Conservation (phyloP, 176 grass and related monocot genomes). For the Lolium multiflorum region DNA sequence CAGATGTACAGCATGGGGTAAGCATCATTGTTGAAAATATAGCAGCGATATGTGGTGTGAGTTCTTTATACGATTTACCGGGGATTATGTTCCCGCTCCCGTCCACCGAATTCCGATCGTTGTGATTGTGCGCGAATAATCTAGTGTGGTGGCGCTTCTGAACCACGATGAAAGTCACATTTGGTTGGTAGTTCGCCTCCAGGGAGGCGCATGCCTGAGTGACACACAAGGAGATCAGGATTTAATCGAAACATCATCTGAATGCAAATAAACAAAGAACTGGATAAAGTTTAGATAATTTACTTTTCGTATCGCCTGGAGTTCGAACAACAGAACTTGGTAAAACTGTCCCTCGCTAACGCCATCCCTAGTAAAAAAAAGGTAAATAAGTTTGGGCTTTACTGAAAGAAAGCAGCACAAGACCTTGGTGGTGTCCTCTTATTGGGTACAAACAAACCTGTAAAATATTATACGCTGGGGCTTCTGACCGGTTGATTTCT, state of each 20-base stretch:
- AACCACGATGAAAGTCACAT: slow-evolving; percentile 87
- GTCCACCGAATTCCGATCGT: slow-evolving; percentile 54
- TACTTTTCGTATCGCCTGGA: slow-evolving; percentile 85
- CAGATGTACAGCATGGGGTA: background rate
- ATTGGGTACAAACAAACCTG: slow-evolving; percentile 54
- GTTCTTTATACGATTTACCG: slow-evolving; percentile 42
- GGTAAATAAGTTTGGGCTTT: background rate
- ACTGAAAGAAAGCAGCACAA: background rate
- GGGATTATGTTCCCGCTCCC: slow-evolving; percentile 93
- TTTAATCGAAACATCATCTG: background rate
- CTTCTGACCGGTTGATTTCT: slow-evolving; percentile 72
- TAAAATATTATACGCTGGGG: slow-evolving; percentile 89
- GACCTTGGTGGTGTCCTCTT: background rate
- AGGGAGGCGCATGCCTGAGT: slow-evolving; percentile 84
- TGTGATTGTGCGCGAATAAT: slow-evolving; percentile 85
- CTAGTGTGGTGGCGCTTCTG: slow-evolving; percentile 95
- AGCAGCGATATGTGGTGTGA: background rate
- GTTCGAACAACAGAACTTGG: slow-evolving; percentile 82
- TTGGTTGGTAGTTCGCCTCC: slow-evolving; percentile 82
- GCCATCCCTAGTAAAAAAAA: slow-evolving; percentile 63
- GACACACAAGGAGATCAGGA: slow-evolving; percentile 5
- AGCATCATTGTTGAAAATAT: background rate
- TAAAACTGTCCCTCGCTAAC: slow-evolving; percentile 96
- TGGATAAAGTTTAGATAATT: background rate
- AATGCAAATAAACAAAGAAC: background rate